Evolutionary conservation across 257 asterid species (phyloP).

Genomic region (Primulina huaijiensis): DNA sequence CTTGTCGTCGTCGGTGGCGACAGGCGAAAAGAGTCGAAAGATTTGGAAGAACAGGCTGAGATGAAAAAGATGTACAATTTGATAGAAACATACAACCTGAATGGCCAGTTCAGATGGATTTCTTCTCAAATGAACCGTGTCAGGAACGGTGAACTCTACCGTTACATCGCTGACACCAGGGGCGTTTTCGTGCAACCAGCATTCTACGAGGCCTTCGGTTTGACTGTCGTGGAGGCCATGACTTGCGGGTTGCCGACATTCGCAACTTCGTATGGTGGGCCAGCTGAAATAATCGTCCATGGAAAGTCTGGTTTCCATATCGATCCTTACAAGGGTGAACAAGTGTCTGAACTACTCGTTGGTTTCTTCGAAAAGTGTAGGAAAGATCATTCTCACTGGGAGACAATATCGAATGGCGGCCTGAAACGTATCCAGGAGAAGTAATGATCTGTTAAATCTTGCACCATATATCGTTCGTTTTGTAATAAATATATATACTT

Average conservation of each 20-base stretch:
- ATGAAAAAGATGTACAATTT: slow-evolving; percentile 88
- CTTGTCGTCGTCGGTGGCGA: slow-evolving; percentile 95
- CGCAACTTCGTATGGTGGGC: slow-evolving; percentile 87
- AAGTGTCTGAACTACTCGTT: slow-evolving; percentile 62
- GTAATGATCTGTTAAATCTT: slow-evolving; percentile 32
- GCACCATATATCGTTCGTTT: not conserved
- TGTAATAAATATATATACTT: not conserved
- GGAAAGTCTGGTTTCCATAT: slow-evolving; percentile 95
- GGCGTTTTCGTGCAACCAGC: slow-evolving; percentile 97
- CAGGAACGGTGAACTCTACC: slow-evolving; percentile 91
- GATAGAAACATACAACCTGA: slow-evolving; percentile 61
- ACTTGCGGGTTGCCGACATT: slow-evolving; percentile 93
- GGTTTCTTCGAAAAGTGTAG: slow-evolving; percentile 68
- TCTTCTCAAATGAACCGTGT: slow-evolving; percentile 98
- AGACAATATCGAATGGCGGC: slow-evolving; percentile 60
- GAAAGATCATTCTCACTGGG: slow-evolving; percentile 77
- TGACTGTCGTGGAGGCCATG: slow-evolving; percentile 98
- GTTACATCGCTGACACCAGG: slow-evolving; percentile 73
- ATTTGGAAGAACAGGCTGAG: slow-evolving; percentile 91
- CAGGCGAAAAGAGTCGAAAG: slow-evolving; percentile 84
- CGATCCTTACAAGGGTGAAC: slow-evolving; percentile 83
- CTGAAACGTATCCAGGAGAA: slow-evolving; percentile 80
- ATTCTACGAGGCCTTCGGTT: slow-evolving; percentile 90
- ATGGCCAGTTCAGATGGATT: slow-evolving; percentile 95
- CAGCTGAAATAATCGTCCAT: slow-evolving; percentile 85